phyloP scores from a whole-genome alignment of 2,329 filamentous ascomycete species.

The Pseudogymnoascus sp. region DNA sequence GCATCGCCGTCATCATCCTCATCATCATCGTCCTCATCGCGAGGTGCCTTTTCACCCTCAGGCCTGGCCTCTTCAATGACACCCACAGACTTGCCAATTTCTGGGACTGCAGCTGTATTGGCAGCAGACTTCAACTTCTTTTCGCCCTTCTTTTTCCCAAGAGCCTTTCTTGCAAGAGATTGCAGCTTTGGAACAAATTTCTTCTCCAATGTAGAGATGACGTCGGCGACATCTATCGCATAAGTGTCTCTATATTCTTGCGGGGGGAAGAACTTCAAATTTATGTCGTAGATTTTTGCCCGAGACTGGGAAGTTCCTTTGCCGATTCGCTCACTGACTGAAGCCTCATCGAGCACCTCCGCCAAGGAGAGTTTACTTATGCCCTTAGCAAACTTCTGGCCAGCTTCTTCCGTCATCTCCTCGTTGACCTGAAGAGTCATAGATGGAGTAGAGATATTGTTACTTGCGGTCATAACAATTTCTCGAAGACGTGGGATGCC shows the following conservation, averaged over 20 bases:
- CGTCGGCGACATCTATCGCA: conserved; percentile 68
- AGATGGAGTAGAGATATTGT: conserved; percentile 77
- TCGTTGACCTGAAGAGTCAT: conserved; percentile 77
- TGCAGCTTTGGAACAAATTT: conserved; percentile 68
- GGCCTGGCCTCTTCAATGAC: conserved; percentile 41
- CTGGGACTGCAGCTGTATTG: conserved; percentile 63
- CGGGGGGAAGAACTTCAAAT: conserved; percentile 73
- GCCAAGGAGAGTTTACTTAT: conserved; percentile 80
- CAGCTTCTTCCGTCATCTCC: conserved; percentile 59
- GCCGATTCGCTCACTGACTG: conserved; percentile 71
- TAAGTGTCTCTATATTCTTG: conserved; percentile 81
- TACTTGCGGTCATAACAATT: conserved; percentile 95
- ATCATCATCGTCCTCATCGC: conserved; percentile 56
- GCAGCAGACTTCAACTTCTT: conserved; percentile 43
- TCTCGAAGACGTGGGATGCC: conserved; percentile 96
- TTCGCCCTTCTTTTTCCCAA: conserved; percentile 70
- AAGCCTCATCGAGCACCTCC: conserved; percentile 73
- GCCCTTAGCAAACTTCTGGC: conserved; percentile 77
- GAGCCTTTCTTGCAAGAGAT: conserved; percentile 61
- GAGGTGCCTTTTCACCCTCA: conserved; percentile 29
- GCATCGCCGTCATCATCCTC: conserved; percentile 73
- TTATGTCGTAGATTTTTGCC: conserved; percentile 78
- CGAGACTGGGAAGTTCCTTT: conserved; percentile 57
- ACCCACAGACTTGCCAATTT: conserved; percentile 58
- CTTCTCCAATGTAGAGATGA: conserved; percentile 69